A percentile compares a stretch with the other conserved stretches of the same genome.
phyloP scores from a whole-genome alignment of 805 yeast genomes.

The Kazachstania viticola region DNA sequence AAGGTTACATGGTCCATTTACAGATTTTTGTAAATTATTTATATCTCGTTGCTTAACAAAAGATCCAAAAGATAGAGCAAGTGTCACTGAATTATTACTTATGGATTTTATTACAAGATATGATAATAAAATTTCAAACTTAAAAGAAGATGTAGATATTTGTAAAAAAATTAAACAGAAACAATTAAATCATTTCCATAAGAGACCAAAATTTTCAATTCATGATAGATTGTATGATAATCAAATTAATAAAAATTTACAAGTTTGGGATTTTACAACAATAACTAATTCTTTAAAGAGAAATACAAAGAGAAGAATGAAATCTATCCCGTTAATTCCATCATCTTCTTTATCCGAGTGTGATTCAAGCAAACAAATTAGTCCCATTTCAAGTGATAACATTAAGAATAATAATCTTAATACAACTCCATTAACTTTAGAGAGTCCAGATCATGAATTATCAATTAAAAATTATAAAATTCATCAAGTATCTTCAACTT shows the following conservation, averaged over 20 bases:
- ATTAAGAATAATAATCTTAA: background rate
- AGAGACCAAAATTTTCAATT: constrained; percentile 31
- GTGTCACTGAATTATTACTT: constrained; percentile 43
- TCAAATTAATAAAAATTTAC: constrained; percentile 7
- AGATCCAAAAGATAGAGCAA: constrained; percentile 54
- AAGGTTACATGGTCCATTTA: constrained; percentile 20
- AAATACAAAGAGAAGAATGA: too few relatives aligned
- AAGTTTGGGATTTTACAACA: constrained; percentile 8
- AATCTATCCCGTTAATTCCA: background rate
- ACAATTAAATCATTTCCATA: constrained; percentile 8
- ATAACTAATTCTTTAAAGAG: too few relatives aligned
- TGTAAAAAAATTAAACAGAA: constrained; percentile 21
- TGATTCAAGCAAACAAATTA: background rate
- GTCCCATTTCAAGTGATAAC: constrained; percentile 7
- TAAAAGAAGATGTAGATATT: constrained; percentile 32
- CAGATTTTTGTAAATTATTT: constrained; percentile 37
- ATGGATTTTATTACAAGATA: constrained; percentile 2
- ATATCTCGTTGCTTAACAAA: constrained; percentile 54
- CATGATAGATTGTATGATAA: constrained; percentile 19
- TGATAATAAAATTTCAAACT: constrained; percentile 23
- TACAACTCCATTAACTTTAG: constrained; percentile 10
- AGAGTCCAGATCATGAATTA: constrained; percentile 9
- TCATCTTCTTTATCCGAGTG: background rate
- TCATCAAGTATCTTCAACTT: background rate
- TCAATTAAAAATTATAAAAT: constrained; percentile 8